A percentile compares a stretch with the other conserved stretches of the same genome.
These are phyloP conservation scores for Plasmodium vinckei DNA, from an alignment of 169 alveolate species.

Conservation along the genomic window DNA sequence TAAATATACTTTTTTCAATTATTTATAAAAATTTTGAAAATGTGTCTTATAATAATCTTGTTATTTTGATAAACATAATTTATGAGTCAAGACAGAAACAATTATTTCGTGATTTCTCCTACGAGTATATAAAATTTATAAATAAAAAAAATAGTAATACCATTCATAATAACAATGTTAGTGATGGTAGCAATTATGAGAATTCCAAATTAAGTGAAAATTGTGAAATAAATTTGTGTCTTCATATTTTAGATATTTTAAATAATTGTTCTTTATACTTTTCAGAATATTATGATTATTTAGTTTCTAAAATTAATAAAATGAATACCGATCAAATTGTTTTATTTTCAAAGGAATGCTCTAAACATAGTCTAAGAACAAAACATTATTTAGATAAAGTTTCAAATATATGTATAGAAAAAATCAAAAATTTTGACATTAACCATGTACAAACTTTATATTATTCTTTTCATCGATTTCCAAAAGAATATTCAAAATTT, in stretches of 20 bases:
- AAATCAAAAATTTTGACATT: background rate
- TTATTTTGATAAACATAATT: background rate
- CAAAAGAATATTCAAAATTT: slow-evolving; percentile 43
- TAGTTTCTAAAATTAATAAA: slow-evolving; percentile 8
- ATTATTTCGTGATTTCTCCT: slow-evolving; percentile 34
- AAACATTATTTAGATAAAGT: slow-evolving; percentile 46
- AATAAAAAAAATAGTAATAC: background rate
- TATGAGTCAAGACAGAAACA: slow-evolving; percentile 20
- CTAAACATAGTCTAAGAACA: slow-evolving; percentile 46
- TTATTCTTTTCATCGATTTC: slow-evolving; percentile 61
- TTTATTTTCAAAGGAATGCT: slow-evolving; percentile 26
- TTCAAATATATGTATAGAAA: slow-evolving; percentile 15
- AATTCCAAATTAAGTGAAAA: background rate
- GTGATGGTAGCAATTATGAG: background rate
- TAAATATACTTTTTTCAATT: slow-evolving; percentile 10
- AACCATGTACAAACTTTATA: slow-evolving; percentile 2
- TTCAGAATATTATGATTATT: slow-evolving; percentile 38
- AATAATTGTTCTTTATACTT: slow-evolving; percentile 29
- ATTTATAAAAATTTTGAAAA: background rate
- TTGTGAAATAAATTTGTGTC: slow-evolving; percentile 11
- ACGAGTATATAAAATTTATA: slow-evolving; percentile 17
- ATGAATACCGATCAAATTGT: slow-evolving; percentile 19
- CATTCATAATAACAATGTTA: background rate
- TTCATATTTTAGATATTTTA: slow-evolving; percentile 16
- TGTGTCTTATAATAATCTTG: background rate